These are phyloP conservation scores for Aureobasidium pullulans DNA, from an alignment of 2,329 filamentous ascomycete genomes.

Conservation along the genomic window DNA sequence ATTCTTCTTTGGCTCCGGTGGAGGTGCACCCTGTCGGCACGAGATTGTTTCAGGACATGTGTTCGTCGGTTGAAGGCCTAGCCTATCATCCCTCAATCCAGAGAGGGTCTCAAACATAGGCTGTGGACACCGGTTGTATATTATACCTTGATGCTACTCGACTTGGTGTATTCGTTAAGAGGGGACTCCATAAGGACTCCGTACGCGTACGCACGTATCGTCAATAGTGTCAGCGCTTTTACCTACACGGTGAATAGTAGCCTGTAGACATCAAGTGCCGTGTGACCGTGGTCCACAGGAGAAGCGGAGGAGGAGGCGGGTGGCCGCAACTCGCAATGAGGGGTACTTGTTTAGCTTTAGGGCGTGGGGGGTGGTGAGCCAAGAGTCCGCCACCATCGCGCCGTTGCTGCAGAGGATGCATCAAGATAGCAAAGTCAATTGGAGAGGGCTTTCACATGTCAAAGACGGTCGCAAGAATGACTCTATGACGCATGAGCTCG, in stretches of 20 bases:
- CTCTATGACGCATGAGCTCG: background rate
- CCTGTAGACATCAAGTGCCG: constrained; percentile 1
- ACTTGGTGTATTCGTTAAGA: background rate
- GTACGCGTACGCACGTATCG: background rate
- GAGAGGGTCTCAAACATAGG: background rate
- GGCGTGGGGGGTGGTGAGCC: constrained; percentile 1
- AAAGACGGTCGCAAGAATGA: background rate
- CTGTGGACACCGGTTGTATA: background rate
- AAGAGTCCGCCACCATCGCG: constrained; percentile 4
- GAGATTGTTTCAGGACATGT: constrained; percentile 5
- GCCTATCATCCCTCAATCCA: background rate
- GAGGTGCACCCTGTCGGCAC: background rate
- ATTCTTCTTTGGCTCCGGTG: background rate
- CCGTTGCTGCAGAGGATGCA: constrained; percentile 5
- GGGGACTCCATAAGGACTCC: background rate
- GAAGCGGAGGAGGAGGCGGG: constrained; percentile 2
- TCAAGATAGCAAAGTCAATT: constrained; percentile 13
- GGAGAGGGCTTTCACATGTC: constrained; percentile 6
- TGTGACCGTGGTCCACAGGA: constrained; percentile 2
- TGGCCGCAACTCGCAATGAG: background rate
- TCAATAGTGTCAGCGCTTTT: background rate
- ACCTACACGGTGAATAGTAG: background rate
- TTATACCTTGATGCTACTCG: background rate
- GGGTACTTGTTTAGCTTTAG: background rate
- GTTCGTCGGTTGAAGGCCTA: background rate